These are phyloP conservation scores for Debaryomyces tyrocola DNA, from an alignment of 805 yeast species.

Conservation along the genomic window DNA sequence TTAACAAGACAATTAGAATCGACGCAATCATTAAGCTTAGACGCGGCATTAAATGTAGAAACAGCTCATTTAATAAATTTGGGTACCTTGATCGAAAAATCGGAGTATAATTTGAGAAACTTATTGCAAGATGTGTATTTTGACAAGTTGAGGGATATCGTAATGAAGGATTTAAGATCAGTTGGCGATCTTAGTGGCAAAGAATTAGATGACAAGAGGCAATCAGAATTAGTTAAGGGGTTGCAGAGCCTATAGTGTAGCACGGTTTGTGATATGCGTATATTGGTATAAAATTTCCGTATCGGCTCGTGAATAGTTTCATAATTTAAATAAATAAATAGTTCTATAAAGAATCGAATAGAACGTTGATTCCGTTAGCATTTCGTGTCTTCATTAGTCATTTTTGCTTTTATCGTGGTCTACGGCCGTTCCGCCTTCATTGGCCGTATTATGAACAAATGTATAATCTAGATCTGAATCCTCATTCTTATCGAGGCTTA, in stretches of 20 bases:
- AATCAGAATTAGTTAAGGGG: conserved; percentile 38
- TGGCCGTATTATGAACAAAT: too few relatives aligned
- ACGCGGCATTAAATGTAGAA: conserved; percentile 39
- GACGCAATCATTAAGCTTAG: conserved; percentile 39
- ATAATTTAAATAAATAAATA: too few relatives aligned
- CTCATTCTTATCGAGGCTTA: conserved; percentile 11
- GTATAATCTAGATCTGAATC: too few relatives aligned
- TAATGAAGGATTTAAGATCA: conserved; percentile 47
- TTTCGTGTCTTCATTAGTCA: too few relatives aligned
- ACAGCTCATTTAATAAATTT: conserved; percentile 80
- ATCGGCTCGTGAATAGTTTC: too few relatives aligned
- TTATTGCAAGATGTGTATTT: conserved; percentile 91
- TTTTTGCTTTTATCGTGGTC: too few relatives aligned
- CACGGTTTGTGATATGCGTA: neutral
- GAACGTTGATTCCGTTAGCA: too few relatives aligned
- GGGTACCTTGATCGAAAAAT: conserved; percentile 83
- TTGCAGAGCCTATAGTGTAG: conserved; percentile 32
- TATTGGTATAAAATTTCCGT: neutral
- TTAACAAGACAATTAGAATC: conserved; percentile 81
- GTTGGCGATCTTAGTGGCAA: conserved; percentile 34
- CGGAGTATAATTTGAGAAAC: conserved; percentile 84
- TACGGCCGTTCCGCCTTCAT: too few relatives aligned
- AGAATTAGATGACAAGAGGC: conserved; percentile 30
- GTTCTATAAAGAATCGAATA: too few relatives aligned
- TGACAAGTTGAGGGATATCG: conserved; percentile 88